Conservation (phyloP, 2,329 filamentous ascomycete species). For the Fusarium heterosporum region DNA sequence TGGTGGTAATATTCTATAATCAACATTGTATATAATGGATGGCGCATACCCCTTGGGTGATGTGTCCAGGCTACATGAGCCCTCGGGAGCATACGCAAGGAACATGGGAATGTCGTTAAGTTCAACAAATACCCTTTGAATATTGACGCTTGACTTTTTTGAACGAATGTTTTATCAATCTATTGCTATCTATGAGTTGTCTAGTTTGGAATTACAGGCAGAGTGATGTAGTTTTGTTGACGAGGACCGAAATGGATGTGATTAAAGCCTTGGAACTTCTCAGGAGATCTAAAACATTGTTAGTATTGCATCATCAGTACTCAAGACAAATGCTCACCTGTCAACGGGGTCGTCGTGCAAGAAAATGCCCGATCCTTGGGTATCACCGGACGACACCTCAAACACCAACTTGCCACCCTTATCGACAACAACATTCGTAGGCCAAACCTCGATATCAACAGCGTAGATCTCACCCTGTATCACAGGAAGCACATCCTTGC, state of each 20-base stretch:
- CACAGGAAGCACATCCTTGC: conserved; percentile 66
- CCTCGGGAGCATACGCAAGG: not conserved
- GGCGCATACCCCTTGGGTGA: not conserved
- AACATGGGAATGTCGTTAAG: not conserved
- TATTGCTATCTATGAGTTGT: not conserved
- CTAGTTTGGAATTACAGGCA: conserved; percentile 63
- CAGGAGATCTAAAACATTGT: conserved; percentile 21
- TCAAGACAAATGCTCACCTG: conserved; percentile 48
- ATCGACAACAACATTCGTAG: conserved; percentile 67
- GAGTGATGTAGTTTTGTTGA: conserved; percentile 62
- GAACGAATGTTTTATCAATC: not conserved
- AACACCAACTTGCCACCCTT: conserved; percentile 65
- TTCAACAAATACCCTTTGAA: not conserved
- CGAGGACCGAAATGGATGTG: conserved; percentile 64
- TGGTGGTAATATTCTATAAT: conserved; percentile 12
- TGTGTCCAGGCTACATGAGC: not conserved
- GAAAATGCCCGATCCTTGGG: conserved; percentile 69
- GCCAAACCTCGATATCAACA: conserved; percentile 74
- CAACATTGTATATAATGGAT: not conserved
- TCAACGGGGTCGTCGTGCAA: conserved; percentile 63
- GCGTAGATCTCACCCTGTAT: conserved; percentile 66
- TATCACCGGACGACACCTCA: conserved; percentile 68
- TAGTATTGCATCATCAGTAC: not conserved
- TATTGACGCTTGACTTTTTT: not conserved
- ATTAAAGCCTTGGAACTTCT: conserved; percentile 59